Evolutionary conservation across 371 early-diverging fungal species (phyloP).

Genomic region (Mucor circinelloides): DNA sequence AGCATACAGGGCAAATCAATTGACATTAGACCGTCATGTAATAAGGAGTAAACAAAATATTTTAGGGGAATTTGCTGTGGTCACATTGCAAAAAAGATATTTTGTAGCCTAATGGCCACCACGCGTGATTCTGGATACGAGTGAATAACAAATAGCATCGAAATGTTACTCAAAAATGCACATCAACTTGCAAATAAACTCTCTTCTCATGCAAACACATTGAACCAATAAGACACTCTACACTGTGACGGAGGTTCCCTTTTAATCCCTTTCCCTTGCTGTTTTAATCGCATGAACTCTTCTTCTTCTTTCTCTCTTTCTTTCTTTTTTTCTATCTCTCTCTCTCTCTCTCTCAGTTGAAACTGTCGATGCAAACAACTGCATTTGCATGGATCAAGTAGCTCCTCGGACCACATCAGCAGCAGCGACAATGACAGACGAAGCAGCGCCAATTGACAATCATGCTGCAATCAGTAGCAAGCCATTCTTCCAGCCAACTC

Average conservation of each 20-base stretch:
- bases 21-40: background rate
- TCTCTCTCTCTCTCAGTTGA: background rate
- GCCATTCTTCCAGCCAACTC: conserved; percentile 4
- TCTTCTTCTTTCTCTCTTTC: background rate
- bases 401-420: conserved; percentile 1
- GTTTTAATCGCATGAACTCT: background rate
- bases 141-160: background rate
- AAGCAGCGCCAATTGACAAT: background rate
- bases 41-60: background rate
- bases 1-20: background rate
- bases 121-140: background rate
- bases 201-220: conserved; percentile 20
- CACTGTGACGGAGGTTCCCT: conserved; percentile 7
- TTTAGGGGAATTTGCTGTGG: background rate
- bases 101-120: background rate
- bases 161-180: conserved; percentile 9
- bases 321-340: background rate
- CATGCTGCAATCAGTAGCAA: background rate
- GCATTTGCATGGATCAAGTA: conserved; percentile 13
- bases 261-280: background rate
- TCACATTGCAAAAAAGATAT: background rate
- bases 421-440: background rate
- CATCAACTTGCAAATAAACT: conserved; percentile 2
- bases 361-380: background rate
- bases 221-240: conserved; percentile 18